A percentile compares a stretch with the other conserved stretches of the same genome.
Evolutionary conservation across 352 stramenopile species (phyloP).

Genomic region (Phytophthora ohioensis): DNA sequence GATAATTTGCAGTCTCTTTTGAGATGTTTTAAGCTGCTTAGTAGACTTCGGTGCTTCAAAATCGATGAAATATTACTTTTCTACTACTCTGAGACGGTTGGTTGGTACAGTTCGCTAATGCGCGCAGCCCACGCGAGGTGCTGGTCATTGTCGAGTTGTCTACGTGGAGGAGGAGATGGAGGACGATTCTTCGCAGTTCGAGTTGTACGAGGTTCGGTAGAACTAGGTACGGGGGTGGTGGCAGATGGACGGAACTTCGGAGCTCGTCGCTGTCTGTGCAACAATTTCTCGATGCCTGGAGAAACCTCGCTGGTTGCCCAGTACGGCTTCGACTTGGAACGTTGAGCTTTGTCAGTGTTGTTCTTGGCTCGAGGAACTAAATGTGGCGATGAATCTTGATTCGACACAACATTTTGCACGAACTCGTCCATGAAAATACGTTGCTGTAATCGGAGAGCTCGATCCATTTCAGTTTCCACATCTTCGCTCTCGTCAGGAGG

Average conservation of each 20-base stretch:
- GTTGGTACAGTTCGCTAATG: slow-evolving; percentile 65
- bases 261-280: slow-evolving; percentile 35
- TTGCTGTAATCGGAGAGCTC: slow-evolving; percentile 60
- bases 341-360: background rate
- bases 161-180: slow-evolving; percentile 2
- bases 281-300: slow-evolving; percentile 37
- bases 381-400: slow-evolving; percentile 26
- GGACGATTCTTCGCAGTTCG: slow-evolving; percentile 8
- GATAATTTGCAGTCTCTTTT: background rate
- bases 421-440: slow-evolving; percentile 65
- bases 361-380: slow-evolving; percentile 15
- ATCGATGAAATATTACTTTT: slow-evolving; percentile 1
- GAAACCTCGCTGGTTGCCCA: slow-evolving; percentile 35
- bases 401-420: slow-evolving; percentile 54
- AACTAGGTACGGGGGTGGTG: slow-evolving; percentile 9
- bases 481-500: slow-evolving; percentile 8
- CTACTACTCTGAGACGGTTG: slow-evolving; percentile 7
- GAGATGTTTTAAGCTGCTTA: background rate
- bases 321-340: slow-evolving; percentile 18
- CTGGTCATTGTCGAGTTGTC: slow-evolving; percentile 46
- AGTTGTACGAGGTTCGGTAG: background rate
- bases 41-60: slow-evolving; percentile 1
- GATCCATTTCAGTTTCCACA: slow-evolving; percentile 28
- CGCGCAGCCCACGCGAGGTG: slow-evolving; percentile 68
- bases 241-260: slow-evolving; percentile 14